Base-by-base conservation (phyloP, 106 monocot genomes). In the Apostasia shenzhenica region DNA sequence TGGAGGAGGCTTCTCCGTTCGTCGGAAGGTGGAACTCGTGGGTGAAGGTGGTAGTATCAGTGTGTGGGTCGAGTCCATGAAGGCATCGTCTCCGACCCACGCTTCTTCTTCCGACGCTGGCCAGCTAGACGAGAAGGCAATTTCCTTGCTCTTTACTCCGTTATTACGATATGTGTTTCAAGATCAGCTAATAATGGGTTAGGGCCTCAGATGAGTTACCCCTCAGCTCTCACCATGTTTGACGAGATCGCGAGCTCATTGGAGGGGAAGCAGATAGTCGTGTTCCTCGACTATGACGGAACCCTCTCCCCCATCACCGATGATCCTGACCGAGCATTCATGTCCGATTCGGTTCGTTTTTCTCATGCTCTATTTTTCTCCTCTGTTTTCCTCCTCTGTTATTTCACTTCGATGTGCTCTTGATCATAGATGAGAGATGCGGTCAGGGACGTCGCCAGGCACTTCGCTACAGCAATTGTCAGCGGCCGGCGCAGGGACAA, bases 241-340 rank as follows among this genome's bases (percentile, higher is more conserved):
- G 87, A 85, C 56, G 77, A 87, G 69, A 88, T 94, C 62, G 51
- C 79, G 39, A 63, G 51, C 8, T 71, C 72, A 1, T 80, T 84
- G 0, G 79, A 63, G 26, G 87, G 83, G 72, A 94, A 94, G 73
- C 70, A 83, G 68, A 83, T 94, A 13, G 87, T 83, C 1, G 73
- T 94, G 84, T 94, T 94, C 63, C 62, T 94, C 37, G 94, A 94
- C 72, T 94, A 94, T 70, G 94, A 94, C 45, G 94, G 94, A 1
- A 94, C 94, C 1, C 84, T 94, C 11, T 94, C 94, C 2, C 94
- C 94, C 9, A 94, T 94, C 11, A 90, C 91, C 48, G 78, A 82
- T 5, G 94, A 94, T 68, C 94, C 94, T 0, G 90, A 94, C 57
- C 72, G 73, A 0, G 94, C 94, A 3, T 85, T 81, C 81, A 94